Conservation (phyloP, 1,139 yeast genomes). For the Sporopachydermia cereana region DNA sequence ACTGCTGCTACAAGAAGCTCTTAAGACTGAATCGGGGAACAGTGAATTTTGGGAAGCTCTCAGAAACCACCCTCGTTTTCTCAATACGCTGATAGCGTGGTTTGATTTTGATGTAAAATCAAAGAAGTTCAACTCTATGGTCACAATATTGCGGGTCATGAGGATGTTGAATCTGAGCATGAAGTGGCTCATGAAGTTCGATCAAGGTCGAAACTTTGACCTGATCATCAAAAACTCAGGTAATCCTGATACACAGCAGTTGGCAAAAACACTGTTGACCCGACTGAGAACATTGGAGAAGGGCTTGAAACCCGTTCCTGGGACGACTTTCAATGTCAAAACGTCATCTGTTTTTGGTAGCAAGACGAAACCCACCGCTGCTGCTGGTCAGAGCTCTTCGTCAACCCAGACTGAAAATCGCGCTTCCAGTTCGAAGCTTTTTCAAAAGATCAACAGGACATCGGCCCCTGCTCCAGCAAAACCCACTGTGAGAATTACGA, state of each 20-base stretch:
- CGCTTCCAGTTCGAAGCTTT: neutral
- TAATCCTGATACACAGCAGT: neutral
- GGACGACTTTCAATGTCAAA: neutral
- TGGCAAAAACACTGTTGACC: neutral
- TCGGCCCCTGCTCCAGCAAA: neutral
- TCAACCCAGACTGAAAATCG: too few relatives aligned
- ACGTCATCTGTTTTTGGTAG: neutral
- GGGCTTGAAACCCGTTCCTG: neutral
- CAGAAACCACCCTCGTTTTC: neutral
- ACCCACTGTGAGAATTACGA: neutral
- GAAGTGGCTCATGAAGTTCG: constrained; percentile 2
- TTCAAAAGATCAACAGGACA: neutral
- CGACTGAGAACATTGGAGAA: neutral
- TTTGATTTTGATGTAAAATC: constrained; percentile 4
- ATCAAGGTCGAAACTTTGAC: neutral
- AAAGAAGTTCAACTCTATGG: neutral
- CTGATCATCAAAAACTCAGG: neutral
- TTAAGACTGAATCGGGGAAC: neutral
- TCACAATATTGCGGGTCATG: neutral
- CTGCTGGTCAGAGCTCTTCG: too few relatives aligned
- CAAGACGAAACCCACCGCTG: neutral
- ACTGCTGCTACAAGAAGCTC: neutral
- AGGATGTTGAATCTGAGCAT: neutral
- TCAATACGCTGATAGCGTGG: neutral
- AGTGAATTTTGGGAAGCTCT: neutral